Evolutionary conservation across 495 filamentous ascomycete species (phyloP), one percentile per base, ranked within the genome.

Genomic region (Penicillium angulare): DNA sequence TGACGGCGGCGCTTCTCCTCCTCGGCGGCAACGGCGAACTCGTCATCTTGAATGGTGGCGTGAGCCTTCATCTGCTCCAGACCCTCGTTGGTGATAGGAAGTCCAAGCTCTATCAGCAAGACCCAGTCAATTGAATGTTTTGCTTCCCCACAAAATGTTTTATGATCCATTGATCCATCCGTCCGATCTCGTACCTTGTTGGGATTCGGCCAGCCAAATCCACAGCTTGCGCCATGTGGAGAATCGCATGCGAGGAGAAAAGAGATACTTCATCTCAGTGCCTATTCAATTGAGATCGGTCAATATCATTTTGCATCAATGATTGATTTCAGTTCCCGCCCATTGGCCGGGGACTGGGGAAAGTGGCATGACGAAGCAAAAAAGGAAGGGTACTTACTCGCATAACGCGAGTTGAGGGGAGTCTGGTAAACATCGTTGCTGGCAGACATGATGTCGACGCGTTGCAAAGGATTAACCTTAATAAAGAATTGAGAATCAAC

Each of bases 211-310:
- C 10, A 95, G 84, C 77, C 81, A 87, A 22, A 90, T 61, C 90
- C 90, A 95, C 39, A 95, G 76, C 55, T 85, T 72, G 56, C 89
- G 81, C 89, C 89, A 93, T 27, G 82, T 89, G 5, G 83, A 80
- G 59, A 78, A 77, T n/a, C 89, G 79, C 46, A 77, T 81, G 23
- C 88, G 80, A 47, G 82, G 81, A 26, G 81, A 85, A 73, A 92
- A 95, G 53, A 92, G 67, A 23, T 70, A 71, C 48, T 70, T 71
- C 74, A 76, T 75, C 73, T 76, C 75, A 57, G 55, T 53, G 56
- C 75, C 73, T 78, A 47, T 48, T 55, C 42, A 55, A 56, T 56
- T 50, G 48, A 8, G 13, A 21, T 26, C 32, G 20, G 36, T 53
- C 17, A 34, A 50, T 43, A 33, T n/a, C 10, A 2, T 17, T 42